Base-by-base conservation (phyloP, 331 rosid species). In the Rhamnella rubrinervis region DNA sequence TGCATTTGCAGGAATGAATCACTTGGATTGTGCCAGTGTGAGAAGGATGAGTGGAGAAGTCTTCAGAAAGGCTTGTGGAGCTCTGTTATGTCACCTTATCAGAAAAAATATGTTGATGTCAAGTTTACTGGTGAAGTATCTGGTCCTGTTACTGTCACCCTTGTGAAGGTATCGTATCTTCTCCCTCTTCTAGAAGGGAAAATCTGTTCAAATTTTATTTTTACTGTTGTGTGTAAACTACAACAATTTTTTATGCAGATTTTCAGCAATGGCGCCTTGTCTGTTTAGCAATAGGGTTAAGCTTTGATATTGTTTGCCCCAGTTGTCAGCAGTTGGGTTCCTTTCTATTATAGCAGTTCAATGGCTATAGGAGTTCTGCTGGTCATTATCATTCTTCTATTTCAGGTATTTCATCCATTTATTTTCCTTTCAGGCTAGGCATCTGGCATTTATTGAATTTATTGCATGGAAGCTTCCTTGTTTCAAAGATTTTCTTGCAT, bases 291-390 rank as follows among this genome's bases (percentile, higher is more conserved):
- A 8, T 78, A 68, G 96, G 97, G 46, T 80, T 83, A 50, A n/a
- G 47, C 65, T 40, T 53, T 86, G 50, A 67, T 91, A 37, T 70
- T 88, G 57, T 65, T 88, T 78, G 93, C 97, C 76, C 97, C 96
- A 26, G 70, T 77, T 44, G 37, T 88, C 76, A 86, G 93, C 84
- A 80, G 70, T 66, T 88, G 93, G 96, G 96, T 91, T 78, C 96
- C 92, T 1, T 91, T 91, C 77, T 91, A 88, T 64, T 91, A 91
- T 70, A 85, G 91, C 85, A 86, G 88, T 85, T 91, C 96, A 11
- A 91, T 91, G 96, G 84, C 80, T 28, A 83, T 91, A 11, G 97
- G 96, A 44, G 63, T 91, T 80, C 88, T 91, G 71, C 91, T 91
- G 65, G 90, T 88, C 68, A 28, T 91, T 53, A 78, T 91, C 64